Percentiles rank a stretch among this genome's conserved stretches.
Evolutionary conservation across 176 grass and related monocot genomes (phyloP).

Genomic region (Aegilops speltoides): DNA sequence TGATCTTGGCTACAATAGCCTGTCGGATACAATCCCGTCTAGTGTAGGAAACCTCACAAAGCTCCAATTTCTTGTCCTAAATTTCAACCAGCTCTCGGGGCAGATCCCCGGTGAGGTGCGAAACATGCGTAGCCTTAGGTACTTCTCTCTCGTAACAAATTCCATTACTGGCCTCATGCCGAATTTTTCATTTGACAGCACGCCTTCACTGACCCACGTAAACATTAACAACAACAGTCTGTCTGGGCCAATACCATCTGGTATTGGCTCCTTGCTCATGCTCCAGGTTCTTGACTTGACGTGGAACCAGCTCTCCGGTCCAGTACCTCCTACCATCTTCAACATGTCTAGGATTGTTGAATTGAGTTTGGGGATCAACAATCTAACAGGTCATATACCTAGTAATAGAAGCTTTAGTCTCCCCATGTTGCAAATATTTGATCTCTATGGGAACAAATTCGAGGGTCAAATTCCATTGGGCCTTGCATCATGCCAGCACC

Average conservation of each 20-base stretch:
- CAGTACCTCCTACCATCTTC: not conserved
- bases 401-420: not conserved
- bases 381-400: not conserved
- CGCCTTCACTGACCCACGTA: not conserved
- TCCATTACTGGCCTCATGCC: no score
- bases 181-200: no score
- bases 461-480: not conserved
- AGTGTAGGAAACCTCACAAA: not conserved
- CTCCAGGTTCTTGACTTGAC: not conserved
- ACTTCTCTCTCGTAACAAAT: not conserved
- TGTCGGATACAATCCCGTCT: not conserved
- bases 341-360: not conserved
- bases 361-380: not conserved
- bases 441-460: not conserved
- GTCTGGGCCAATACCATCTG: not conserved
- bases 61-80: not conserved
- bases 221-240: not conserved
- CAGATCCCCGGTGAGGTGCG: not conserved
- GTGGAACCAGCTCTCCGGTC: not conserved
- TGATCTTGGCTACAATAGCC: not conserved
- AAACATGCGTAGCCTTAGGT: not conserved
- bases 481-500: not conserved
- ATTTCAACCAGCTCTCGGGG: not conserved
- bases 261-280: not conserved
- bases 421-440: not conserved